Base-by-base conservation (phyloP, 2,329 filamentous ascomycete genomes). In the Aureobasidium namibiae region DNA sequence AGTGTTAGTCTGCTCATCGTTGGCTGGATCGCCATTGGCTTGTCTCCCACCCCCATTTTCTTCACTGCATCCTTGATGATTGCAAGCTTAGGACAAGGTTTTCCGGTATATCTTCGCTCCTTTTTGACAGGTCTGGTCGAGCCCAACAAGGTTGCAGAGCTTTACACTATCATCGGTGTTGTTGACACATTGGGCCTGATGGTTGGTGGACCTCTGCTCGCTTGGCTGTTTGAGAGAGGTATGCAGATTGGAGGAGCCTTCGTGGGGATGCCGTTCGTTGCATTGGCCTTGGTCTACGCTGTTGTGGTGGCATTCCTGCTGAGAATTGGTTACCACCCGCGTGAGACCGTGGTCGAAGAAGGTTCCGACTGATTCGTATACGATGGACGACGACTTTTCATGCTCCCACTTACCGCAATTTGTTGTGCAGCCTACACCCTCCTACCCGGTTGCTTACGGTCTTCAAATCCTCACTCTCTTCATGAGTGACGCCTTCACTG, bases 41-140 rank as follows among this genome's bases (percentile, higher is more conserved):
- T 71, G 14, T 64, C 71, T 18, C 69, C 69, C 1, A 69, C 63
- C 4, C 54, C 70, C 1, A 60, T 64, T 1, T 24, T 62, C 1
- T 66, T 68, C 26, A 62, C 66, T 2, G 33, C 67, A 18, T 75
- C 76, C 1, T 73, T 83, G 31, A 66, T 79, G 23, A 68, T 79
- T 14, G 73, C 75, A 13, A 75, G 75, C 4, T 61, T 80, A 1
- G 80, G 82, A 0, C 64, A 65, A 14, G 80, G 80, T 6, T 74
- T 78, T 46, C 54, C 65, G 0, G 64, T 76, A 0, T 65, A 82
- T 1, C 66, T 78, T 18, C 74, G 82, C 34, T 78, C 76, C 3
- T 67, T 84, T 7, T 67, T 83, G n/a, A 82, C 78, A 45, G 74
- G 75, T 10, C 66, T 83, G 11, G 78, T 84, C 13, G 79, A 81